Conservation (phyloP, 1,139 yeast genomes). For the Scheffersomyces cryptocercus region DNA sequence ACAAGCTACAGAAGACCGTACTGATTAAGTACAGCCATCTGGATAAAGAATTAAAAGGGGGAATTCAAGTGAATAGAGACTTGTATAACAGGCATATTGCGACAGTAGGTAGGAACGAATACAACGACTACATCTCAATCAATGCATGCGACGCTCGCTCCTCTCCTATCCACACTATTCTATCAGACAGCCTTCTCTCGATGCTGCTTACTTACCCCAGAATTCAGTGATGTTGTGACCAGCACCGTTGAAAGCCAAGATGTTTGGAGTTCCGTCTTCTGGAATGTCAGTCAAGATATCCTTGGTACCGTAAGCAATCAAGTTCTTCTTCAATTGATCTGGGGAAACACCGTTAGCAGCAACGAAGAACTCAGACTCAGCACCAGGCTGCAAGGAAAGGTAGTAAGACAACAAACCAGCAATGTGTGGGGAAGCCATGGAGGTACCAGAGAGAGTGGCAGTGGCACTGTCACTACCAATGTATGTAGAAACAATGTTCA, state of each 20-base stretch:
- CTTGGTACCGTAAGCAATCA: conserved; percentile 78
- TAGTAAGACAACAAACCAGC: conserved; percentile 88
- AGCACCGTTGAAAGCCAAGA: conserved; percentile 90
- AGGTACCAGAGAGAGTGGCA: conserved; percentile 93
- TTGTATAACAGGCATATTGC: too few species aligned
- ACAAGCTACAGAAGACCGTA: neutral
- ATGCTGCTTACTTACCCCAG: conserved; percentile 47
- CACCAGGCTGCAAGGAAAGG: conserved; percentile 86
- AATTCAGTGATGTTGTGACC: conserved; percentile 75
- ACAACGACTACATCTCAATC: conserved; percentile 6
- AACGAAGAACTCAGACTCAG: conserved; percentile 68
- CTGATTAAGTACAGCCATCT: too few species aligned
- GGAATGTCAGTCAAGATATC: conserved; percentile 71
- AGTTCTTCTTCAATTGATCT: conserved; percentile 82
- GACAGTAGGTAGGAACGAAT: too few species aligned
- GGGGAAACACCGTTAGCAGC: conserved; percentile 71
- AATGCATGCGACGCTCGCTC: conserved; percentile 10
- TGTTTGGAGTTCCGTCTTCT: conserved; percentile 75
- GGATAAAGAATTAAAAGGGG: too few species aligned
- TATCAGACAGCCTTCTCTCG: neutral
- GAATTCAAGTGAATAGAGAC: too few species aligned
- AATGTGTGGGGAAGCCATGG: conserved; percentile 99
- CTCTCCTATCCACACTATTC: conserved; percentile 3
- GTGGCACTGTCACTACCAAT: conserved; percentile 83
- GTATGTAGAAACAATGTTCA: conserved; percentile 79